Percentiles rank a stretch among this genome's conserved stretches.
Evolutionary conservation across 805 yeast genomes (phyloP).

Genomic region (Schizosaccharomyces japonicus): DNA sequence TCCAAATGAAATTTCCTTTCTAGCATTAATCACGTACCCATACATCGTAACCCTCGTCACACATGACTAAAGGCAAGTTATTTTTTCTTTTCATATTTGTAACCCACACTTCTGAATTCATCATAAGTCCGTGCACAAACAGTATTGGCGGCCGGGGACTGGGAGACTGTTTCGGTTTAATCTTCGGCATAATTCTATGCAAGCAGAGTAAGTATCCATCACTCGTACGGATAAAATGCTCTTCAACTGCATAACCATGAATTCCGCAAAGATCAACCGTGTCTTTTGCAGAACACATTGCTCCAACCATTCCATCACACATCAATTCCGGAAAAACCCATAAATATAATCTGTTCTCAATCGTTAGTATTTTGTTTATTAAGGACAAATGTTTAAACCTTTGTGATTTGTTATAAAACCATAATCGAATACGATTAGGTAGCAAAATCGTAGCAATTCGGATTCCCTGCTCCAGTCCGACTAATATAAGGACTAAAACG

Average conservation of each 20-base stretch:
- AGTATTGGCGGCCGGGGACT: conserved; percentile 29
- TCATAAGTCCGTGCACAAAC: conserved; percentile 74
- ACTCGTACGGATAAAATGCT: conserved; percentile 49
- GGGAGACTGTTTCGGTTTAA: background rate
- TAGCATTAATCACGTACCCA: conserved; percentile 7
- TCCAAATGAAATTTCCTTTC: no score
- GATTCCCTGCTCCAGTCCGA: background rate
- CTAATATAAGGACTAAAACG: background rate
- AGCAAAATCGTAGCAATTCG: background rate
- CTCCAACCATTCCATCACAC: background rate
- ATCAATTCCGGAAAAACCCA: background rate
- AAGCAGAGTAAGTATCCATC: conserved; percentile 58
- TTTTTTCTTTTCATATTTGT: conserved; percentile 24
- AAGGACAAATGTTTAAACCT: background rate
- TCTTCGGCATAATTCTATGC: conserved; percentile 25
- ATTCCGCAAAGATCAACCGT: conserved; percentile 25
- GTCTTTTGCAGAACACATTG: background rate
- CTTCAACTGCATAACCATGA: conserved; percentile 50
- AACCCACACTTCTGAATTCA: conserved; percentile 71
- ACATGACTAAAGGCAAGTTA: conserved; percentile 51
- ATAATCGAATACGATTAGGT: background rate
- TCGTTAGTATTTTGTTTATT: no score
- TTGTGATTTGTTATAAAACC: background rate
- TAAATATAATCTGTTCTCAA: background rate
- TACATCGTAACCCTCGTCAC: conserved; percentile 73